Evolutionary conservation across 106 monocot genomes (phyloP).

Genomic region (Gastrodia elata): DNA sequence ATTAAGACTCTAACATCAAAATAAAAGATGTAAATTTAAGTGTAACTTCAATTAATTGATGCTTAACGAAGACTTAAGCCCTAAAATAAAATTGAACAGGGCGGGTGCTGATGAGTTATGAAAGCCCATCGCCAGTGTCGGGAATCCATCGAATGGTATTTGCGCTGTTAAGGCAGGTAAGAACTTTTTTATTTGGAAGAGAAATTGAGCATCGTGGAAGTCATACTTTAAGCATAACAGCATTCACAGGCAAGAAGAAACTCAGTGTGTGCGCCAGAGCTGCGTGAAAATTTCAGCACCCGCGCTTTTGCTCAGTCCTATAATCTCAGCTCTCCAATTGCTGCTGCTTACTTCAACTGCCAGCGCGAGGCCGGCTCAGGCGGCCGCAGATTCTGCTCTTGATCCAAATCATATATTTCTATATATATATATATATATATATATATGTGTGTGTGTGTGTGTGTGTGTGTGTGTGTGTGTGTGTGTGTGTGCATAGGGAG

Average conservation of each 20-base stretch:
- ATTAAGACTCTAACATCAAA: no score
- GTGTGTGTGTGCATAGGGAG: no score
- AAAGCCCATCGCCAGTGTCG: neutral
- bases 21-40: no score
- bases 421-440: neutral
- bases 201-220: no score
- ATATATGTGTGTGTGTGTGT: no score
- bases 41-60: no score
- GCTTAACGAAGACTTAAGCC: no score
- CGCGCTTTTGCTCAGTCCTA: constrained; percentile 1
- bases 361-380: constrained; percentile 14
- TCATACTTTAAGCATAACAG: no score
- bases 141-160: constrained; percentile 23
- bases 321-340: constrained; percentile 7
- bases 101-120: constrained; percentile 9
- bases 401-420: no score
- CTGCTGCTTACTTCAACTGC: constrained; percentile 20
- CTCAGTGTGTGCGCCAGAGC: constrained; percentile 1
- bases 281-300: constrained; percentile 16
- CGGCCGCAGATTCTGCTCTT: constrained; percentile 8
- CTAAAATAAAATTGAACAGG: neutral
- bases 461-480: no score
- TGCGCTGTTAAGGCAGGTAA: constrained; percentile 13
- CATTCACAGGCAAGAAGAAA: neutral
- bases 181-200: no score